phyloP scores from a whole-genome alignment of 176 grass and related monocot genomes.

The Phragmites australis region DNA sequence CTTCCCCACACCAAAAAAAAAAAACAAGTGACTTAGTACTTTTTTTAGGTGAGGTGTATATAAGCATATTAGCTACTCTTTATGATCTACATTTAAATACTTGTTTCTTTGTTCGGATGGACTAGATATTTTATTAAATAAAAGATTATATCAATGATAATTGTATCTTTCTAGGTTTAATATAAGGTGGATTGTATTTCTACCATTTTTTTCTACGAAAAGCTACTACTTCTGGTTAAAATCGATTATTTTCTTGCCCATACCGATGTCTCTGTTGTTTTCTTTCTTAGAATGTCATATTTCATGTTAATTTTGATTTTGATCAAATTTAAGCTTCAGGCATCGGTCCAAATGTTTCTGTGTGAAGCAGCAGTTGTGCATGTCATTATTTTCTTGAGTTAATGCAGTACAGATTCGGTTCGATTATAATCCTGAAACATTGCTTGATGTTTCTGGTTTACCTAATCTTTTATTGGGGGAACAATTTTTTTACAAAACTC shows the following conservation, averaged over 20 bases:
- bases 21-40: no score
- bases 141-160: neutral
- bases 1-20: no score
- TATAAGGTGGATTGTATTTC: neutral
- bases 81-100: no score
- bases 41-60: conserved; percentile 7
- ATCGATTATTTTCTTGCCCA: conserved; percentile 11
- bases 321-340: neutral
- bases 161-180: neutral
- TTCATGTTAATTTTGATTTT: neutral
- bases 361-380: conserved; percentile 16
- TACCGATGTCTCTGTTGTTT: neutral
- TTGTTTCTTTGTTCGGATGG: no score
- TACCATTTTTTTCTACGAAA: neutral
- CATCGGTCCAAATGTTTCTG: conserved; percentile 15
- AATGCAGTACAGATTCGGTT: neutral
- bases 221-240: conserved; percentile 12
- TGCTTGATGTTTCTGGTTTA: conserved; percentile 12
- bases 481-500: conserved; percentile 3
- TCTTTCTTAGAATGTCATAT: neutral
- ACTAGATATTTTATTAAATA: no score
- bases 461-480: neutral
- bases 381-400: conserved; percentile 21
- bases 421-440: neutral
- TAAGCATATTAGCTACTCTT: neutral